Conservation (phyloP, 1,284 basidiomycete genomes). For the Cryptococcus wingfieldii region DNA sequence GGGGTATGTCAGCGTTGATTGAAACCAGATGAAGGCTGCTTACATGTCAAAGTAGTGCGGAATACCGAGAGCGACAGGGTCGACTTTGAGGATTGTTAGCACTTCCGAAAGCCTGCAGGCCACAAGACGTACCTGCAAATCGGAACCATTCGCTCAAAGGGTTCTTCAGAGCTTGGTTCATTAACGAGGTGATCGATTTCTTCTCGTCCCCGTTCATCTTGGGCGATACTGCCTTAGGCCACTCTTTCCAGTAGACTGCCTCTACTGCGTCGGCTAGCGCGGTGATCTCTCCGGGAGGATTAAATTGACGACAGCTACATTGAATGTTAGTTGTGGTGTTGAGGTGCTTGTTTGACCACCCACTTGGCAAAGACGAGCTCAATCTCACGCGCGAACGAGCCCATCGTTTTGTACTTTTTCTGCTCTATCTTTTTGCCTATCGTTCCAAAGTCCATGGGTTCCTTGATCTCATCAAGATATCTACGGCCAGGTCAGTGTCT, state of each 20-base stretch:
- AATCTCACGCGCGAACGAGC: constrained; percentile 74
- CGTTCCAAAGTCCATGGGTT: constrained; percentile 93
- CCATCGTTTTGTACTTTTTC: constrained; percentile 68
- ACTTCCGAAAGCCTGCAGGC: not conserved
- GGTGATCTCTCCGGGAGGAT: constrained; percentile 64
- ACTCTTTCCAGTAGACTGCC: constrained; percentile 75
- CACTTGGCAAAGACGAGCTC: constrained; percentile 79
- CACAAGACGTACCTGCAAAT: constrained; percentile 57
- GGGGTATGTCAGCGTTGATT: constrained; percentile 50
- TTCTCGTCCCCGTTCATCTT: constrained; percentile 78
- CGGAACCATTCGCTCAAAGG: constrained; percentile 72
- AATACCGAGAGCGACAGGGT: constrained; percentile 39
- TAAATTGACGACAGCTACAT: constrained; percentile 69
- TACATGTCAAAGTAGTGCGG: constrained; percentile 46
- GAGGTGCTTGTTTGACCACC: constrained; percentile 18
- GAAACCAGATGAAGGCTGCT: constrained; percentile 58
- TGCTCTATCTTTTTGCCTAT: constrained; percentile 67
- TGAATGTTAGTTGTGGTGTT: not conserved
- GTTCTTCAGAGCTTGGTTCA: constrained; percentile 70
- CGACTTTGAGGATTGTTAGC: constrained; percentile 19
- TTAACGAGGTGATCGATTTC: constrained; percentile 65
- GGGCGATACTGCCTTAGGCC: constrained; percentile 70
- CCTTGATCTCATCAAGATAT: constrained; percentile 86
- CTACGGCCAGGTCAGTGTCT: constrained; percentile 49
- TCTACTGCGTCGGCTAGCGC: constrained; percentile 70